phyloP scores from a whole-genome alignment of 257 asterid genomes.

The Nicotiana benthamiana region DNA sequence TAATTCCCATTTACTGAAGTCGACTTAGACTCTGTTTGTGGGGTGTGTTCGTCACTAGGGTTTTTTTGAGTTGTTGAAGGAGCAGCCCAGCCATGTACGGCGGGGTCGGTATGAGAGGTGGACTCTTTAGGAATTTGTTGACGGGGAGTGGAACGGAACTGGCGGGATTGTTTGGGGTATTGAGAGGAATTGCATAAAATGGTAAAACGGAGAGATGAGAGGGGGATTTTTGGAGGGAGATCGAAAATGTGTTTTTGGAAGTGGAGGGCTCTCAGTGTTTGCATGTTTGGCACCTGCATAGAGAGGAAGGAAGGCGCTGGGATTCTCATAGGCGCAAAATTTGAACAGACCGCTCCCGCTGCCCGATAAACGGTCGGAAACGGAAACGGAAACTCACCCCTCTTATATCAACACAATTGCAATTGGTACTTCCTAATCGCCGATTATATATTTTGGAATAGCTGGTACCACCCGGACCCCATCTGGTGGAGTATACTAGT shows the following conservation, averaged over 20 bases:
- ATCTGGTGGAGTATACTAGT: too few relatives aligned
- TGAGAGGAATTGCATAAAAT: slow-evolving; percentile 16
- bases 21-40: slow-evolving; percentile 9
- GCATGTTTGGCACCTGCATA: slow-evolving; percentile 49
- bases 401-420: too few relatives aligned
- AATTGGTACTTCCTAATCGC: too few relatives aligned
- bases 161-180: slow-evolving; percentile 27
- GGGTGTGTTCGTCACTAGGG: not conserved
- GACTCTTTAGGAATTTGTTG: slow-evolving; percentile 28
- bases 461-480: too few relatives aligned
- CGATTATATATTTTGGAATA: too few relatives aligned
- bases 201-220: slow-evolving; percentile 17
- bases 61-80: not conserved
- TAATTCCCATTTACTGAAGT: not conserved
- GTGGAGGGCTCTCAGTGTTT: slow-evolving; percentile 37
- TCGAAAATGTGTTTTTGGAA: slow-evolving; percentile 29
- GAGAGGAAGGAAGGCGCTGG: not conserved
- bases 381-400: not conserved
- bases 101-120: slow-evolving; percentile 4
- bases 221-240: not conserved
- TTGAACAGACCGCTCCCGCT: too few relatives aligned
- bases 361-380: not conserved
- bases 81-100: slow-evolving; percentile 23
- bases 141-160: slow-evolving; percentile 24
- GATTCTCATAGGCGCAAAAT: too few relatives aligned